Conservation (phyloP, 1,139 yeast genomes). For the Blastobotrys elegans region DNA sequence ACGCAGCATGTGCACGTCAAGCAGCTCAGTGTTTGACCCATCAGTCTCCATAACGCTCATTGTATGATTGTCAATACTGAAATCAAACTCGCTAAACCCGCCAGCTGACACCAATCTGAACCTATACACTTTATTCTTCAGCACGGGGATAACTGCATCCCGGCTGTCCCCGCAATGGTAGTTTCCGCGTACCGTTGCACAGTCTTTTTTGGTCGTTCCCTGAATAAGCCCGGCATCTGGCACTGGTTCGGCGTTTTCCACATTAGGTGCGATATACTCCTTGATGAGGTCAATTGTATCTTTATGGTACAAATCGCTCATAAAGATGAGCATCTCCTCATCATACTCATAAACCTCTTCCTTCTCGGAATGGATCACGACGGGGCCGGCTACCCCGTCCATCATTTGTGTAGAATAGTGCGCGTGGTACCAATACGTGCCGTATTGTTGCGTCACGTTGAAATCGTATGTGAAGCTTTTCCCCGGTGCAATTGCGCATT, state of each 20-base stretch:
- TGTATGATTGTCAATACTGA: slow-evolving; percentile 43
- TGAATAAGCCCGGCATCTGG: slow-evolving; percentile 52
- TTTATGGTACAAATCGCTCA: slow-evolving; percentile 75
- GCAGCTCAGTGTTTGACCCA: slow-evolving; percentile 58
- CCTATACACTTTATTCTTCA: slow-evolving; percentile 21
- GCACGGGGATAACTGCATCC: slow-evolving; percentile 12
- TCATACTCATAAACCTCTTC: slow-evolving; percentile 46
- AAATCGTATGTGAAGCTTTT: slow-evolving; percentile 61
- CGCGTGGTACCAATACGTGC: slow-evolving; percentile 90
- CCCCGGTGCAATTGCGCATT: slow-evolving; percentile 76
- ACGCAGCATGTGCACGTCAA: slow-evolving; percentile 52
- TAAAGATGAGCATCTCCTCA: slow-evolving; percentile 56
- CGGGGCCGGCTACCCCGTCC: slow-evolving; percentile 78
- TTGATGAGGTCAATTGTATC: slow-evolving; percentile 45
- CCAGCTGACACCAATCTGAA: slow-evolving; percentile 32
- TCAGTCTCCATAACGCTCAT: slow-evolving; percentile 62
- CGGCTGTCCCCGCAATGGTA: slow-evolving; percentile 18
- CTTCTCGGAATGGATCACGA: slow-evolving; percentile 53
- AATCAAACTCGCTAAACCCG: slow-evolving; percentile 29
- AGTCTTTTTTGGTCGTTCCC: slow-evolving; percentile 23
- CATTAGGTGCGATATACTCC: slow-evolving; percentile 60
- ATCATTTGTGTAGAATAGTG: slow-evolving; percentile 74
- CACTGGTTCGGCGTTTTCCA: slow-evolving; percentile 88
- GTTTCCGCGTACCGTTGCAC: slow-evolving; percentile 35
- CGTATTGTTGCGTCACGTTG: slow-evolving; percentile 61